Evolutionary conservation across 2,329 filamentous ascomycete species (phyloP).

Genomic region (Cladophialophora yegresii): DNA sequence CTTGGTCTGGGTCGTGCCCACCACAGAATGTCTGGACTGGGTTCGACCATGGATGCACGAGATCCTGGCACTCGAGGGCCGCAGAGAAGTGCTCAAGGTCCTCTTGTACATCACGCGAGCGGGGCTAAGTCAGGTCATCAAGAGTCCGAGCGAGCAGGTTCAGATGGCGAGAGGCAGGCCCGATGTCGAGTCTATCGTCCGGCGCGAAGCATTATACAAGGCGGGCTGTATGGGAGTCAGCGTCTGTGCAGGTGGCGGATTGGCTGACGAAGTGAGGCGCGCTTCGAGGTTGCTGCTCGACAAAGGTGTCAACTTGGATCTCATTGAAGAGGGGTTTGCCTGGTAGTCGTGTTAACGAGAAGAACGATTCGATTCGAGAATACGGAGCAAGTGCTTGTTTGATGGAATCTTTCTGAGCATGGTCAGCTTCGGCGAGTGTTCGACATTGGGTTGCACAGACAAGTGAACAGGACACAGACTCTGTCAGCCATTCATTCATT

Average conservation of each 20-base stretch:
- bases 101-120: constrained; percentile 89
- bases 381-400: not conserved
- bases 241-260: constrained; percentile 72
- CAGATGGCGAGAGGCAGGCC: constrained; percentile 91
- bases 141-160: constrained; percentile 74
- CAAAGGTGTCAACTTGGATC: constrained; percentile 63
- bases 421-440: constrained; percentile 1
- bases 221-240: constrained; percentile 86
- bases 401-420: not conserved
- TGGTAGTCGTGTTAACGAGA: constrained; percentile 34
- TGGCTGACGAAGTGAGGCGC: constrained; percentile 73
- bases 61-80: constrained; percentile 76
- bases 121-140: constrained; percentile 77
- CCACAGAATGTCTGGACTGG: constrained; percentile 88
- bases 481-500: not conserved
- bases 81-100: constrained; percentile 80
- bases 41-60: constrained; percentile 80
- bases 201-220: constrained; percentile 78
- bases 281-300: constrained; percentile 66
- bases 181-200: constrained; percentile 75
- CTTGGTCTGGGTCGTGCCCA: constrained; percentile 90
- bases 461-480: not conserved
- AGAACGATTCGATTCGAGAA: not conserved
- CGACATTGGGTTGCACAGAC: not conserved
- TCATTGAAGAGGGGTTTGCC: constrained; percentile 73